Conservation (phyloP, 202 grass and related monocot genomes). For the Elaeis oleifera region DNA sequence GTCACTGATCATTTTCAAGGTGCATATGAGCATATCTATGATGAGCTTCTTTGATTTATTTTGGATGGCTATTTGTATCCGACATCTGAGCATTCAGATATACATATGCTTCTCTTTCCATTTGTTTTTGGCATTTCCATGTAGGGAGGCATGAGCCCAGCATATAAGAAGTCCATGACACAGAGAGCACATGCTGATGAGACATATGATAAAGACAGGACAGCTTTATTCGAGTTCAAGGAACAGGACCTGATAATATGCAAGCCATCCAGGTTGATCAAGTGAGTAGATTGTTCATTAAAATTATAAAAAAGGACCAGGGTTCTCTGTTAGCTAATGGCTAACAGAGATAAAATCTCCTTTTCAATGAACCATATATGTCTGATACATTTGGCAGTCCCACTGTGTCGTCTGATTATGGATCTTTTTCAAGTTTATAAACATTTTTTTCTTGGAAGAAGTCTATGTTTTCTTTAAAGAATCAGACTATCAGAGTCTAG, state of each 20-base stretch:
- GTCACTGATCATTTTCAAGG: slow-evolving; percentile 72
- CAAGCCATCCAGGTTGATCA: slow-evolving; percentile 72
- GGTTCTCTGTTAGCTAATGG: too few relatives aligned
- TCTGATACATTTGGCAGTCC: too few relatives aligned
- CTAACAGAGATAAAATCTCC: too few relatives aligned
- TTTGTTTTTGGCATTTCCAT: neutral
- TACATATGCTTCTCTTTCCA: slow-evolving; percentile 3
- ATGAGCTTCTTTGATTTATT: slow-evolving; percentile 10
- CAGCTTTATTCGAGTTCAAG: slow-evolving; percentile 69
- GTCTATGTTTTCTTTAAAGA: too few relatives aligned
- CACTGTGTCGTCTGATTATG: too few relatives aligned
- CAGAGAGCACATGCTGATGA: slow-evolving; percentile 30
- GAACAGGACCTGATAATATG: slow-evolving; percentile 50
- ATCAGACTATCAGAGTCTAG: too few relatives aligned
- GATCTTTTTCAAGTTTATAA: too few relatives aligned
- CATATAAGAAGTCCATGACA: slow-evolving; percentile 39
- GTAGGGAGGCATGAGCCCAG: slow-evolving; percentile 54
- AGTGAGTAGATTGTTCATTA: slow-evolving; percentile 26
- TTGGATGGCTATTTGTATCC: slow-evolving; percentile 1
- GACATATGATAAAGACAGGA: slow-evolving; percentile 35
- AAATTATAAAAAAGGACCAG: too few relatives aligned
- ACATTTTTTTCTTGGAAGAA: too few relatives aligned
- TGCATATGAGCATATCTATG: slow-evolving; percentile 2
- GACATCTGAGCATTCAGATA: neutral
- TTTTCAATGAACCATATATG: too few relatives aligned